Evolutionary conservation across 306 rosid species (phyloP), one percentile per base, ranked within the genome.

Genomic region (Cicer cuneatum): DNA sequence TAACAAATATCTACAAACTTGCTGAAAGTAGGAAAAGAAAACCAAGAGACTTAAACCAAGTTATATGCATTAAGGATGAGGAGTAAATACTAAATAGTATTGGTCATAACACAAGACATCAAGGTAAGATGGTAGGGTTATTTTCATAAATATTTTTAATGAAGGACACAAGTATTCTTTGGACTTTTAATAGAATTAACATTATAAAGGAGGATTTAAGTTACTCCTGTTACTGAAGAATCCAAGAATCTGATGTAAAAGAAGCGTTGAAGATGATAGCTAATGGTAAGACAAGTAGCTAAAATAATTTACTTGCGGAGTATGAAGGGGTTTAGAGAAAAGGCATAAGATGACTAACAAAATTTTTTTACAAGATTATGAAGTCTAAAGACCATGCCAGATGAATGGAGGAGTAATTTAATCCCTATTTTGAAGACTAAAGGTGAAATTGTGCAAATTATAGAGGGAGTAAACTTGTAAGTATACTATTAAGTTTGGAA

Each of bases 41-140:
- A 64, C 47, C 38, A 64, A 64, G 52, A 65, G 52, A 18, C 52
- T 10, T 65, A 65, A 42, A 42, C 70, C 70, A 18, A 65, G 70
- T 65, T 41, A 41, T 19, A 42, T 19, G 10, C 52, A 16, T 65
- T 18, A 42, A 41, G 70, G 51, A 65, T 10, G 70, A 19, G 10
- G 54, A 66, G 53, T 15, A 53, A 66, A 43, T 12, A 66, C 39
- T 9, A 53, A 66, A 43, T 12, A 29, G 33, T 40, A 63, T 63
- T 19, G 18, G 40, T 42, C 40, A 66, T 29, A 18, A 18, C 19
- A 42, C 54, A 43, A 66, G 40, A 43, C 45, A 10, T 42, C 24
- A 12, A 19, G 53, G 33, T 37, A 42, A 66, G 71, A 43, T 21
- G 71, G 54, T 66, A 10, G 11, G 19, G 40, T 18, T 61, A 66